phyloP scores from a whole-genome alignment of 192 early-diverging fungal genomes.

The Coemansia sp. region DNA sequence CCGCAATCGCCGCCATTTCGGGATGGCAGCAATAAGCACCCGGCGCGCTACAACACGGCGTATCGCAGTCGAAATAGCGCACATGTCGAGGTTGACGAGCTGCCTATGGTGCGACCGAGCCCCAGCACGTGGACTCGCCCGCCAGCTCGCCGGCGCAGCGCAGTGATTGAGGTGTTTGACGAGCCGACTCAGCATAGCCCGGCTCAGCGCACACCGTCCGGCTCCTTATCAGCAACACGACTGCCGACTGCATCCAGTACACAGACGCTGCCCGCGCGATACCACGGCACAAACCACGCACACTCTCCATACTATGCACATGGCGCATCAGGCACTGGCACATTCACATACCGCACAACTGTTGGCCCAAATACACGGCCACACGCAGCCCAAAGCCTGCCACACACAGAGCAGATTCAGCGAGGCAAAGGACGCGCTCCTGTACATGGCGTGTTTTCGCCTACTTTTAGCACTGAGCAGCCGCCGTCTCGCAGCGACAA shows the following conservation, averaged over 20 bases:
- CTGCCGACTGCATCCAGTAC: background rate
- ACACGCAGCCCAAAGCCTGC: background rate
- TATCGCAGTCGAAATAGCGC: slow-evolving; percentile 48
- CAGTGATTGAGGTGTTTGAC: slow-evolving; percentile 32
- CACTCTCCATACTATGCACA: slow-evolving; percentile 50
- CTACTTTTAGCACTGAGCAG: background rate
- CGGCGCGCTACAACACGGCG: slow-evolving; percentile 21
- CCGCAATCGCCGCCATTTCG: slow-evolving; percentile 24
- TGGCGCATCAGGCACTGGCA: slow-evolving; percentile 17
- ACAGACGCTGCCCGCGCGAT: slow-evolving; percentile 26
- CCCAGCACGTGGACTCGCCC: slow-evolving; percentile 1
- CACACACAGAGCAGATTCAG: background rate
- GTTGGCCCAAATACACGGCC: background rate
- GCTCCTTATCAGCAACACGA: background rate
- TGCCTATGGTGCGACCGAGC: slow-evolving; percentile 32
- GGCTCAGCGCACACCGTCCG: background rate
- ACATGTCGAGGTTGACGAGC: slow-evolving; percentile 45
- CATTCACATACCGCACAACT: slow-evolving; percentile 15
- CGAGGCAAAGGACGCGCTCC: background rate
- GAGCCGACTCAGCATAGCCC: slow-evolving; percentile 3
- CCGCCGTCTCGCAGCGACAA: background rate
- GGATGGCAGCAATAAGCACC: slow-evolving; percentile 10
- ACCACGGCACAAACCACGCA: slow-evolving; percentile 47
- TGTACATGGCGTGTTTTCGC: background rate
- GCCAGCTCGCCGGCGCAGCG: slow-evolving; percentile 23